Percentiles rank a stretch among this genome's conserved stretches.
Conservation (phyloP, 208 protist genomes). For the Naegleria gruberi region DNA sequence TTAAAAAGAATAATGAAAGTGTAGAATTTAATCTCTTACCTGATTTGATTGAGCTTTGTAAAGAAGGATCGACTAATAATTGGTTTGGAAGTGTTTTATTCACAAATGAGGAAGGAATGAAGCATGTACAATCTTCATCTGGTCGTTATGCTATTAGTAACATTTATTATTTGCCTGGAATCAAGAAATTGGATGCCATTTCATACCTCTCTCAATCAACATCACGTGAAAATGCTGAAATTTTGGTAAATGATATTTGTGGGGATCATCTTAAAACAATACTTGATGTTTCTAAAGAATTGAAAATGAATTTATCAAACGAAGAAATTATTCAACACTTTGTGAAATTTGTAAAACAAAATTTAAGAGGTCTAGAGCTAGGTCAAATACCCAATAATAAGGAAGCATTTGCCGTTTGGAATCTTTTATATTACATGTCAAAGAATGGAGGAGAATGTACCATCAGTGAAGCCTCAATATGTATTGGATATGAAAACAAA, state of each 20-base stretch:
- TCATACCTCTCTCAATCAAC: not conserved
- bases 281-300: not conserved
- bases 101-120: not conserved
- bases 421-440: not conserved
- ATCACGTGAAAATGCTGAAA: not conserved
- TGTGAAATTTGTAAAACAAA: not conserved
- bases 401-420: not conserved
- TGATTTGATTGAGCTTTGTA: not conserved
- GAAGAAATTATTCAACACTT: not conserved
- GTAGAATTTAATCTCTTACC: not conserved
- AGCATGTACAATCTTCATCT: not conserved
- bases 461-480: not conserved
- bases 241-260: not conserved
- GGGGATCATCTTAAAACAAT: not conserved
- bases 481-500: not conserved
- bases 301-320: not conserved
- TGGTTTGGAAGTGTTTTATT: not conserved
- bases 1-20: not conserved
- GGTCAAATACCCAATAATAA: not conserved
- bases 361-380: not conserved
- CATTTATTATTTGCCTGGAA: not conserved
- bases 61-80: not conserved
- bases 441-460: not conserved
- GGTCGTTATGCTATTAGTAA: not conserved
- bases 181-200: not conserved